Conservation (phyloP, 2,329 filamentous ascomycete genomes). For the Exophiala phaeomuriformis region DNA sequence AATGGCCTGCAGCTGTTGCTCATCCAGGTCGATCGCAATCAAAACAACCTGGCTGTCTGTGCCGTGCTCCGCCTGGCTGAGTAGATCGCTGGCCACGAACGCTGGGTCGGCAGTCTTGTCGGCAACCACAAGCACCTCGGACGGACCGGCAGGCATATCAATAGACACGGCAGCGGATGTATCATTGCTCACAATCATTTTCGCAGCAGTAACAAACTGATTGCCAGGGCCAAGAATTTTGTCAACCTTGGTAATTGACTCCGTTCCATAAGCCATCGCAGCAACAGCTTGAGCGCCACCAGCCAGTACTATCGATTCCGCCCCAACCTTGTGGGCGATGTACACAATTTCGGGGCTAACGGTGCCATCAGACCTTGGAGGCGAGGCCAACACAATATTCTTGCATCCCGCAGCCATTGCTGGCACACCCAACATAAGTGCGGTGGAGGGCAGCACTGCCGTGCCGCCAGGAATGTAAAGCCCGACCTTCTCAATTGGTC, state of each 20-base stretch:
- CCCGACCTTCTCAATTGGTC: constrained; percentile 92
- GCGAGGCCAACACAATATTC: constrained; percentile 88
- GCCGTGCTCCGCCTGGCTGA: constrained; percentile 94
- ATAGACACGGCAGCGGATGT: constrained; percentile 92
- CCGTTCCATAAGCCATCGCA: constrained; percentile 94
- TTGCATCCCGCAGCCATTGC: constrained; percentile 96
- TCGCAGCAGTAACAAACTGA: constrained; percentile 95
- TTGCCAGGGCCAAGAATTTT: constrained; percentile 98
- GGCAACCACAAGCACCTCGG: constrained; percentile 91
- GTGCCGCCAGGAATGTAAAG: constrained; percentile 94
- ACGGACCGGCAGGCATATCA: constrained; percentile 96
- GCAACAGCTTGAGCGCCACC: constrained; percentile 93
- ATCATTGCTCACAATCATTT: constrained; percentile 97
- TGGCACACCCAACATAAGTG: constrained; percentile 94
- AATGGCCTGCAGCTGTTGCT: constrained; percentile 68
- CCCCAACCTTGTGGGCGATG: constrained; percentile 90
- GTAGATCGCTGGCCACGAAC: constrained; percentile 88
- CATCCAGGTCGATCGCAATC: constrained; percentile 71
- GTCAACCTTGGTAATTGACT: constrained; percentile 91
- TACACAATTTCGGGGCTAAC: constrained; percentile 97
- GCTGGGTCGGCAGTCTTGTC: constrained; percentile 82
- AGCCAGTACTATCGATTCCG: constrained; percentile 89
- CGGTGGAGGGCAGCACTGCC: constrained; percentile 91
- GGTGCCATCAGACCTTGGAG: constrained; percentile 79
- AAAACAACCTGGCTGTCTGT: constrained; percentile 92